These are phyloP conservation scores for Aaosphaeria arxii DNA, from an alignment of 2,329 filamentous ascomycete genomes.

Conservation along the genomic window DNA sequence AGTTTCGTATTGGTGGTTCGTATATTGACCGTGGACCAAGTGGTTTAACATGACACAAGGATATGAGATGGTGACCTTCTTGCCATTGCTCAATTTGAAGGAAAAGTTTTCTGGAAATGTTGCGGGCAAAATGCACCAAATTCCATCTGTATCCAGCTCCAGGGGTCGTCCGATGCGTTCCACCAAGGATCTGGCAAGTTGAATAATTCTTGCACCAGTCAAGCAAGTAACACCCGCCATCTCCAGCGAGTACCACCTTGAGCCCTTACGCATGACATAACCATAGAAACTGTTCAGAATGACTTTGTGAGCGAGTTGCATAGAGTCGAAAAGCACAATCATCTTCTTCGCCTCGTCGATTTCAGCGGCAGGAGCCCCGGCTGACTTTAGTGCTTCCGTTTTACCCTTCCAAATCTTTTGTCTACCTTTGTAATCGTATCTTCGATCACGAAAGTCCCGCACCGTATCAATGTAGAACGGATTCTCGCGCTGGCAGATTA, in stretches of 20 bases:
- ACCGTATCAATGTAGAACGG: slow-evolving; percentile 98
- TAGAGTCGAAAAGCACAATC: slow-evolving; percentile 92
- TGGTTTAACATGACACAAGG: slow-evolving; percentile 99
- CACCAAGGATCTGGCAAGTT: slow-evolving; percentile 89
- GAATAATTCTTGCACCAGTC: slow-evolving; percentile 94
- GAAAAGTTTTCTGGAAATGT: slow-evolving; percentile 95
- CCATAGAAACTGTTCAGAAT: slow-evolving; percentile 99
- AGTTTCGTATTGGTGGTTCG: slow-evolving; percentile 96
- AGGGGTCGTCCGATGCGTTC: slow-evolving; percentile 89
- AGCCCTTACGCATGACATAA: slow-evolving; percentile 99
- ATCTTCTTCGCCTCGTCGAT: slow-evolving; percentile 97
- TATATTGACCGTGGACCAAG: slow-evolving; percentile 89
- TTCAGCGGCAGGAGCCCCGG: slow-evolving; percentile 72
- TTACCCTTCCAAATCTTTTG: slow-evolving; percentile 99
- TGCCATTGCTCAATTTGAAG: slow-evolving; percentile 92
- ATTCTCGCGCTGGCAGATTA: slow-evolving; percentile 97
- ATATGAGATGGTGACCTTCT: slow-evolving; percentile 95
- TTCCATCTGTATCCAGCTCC: slow-evolving; percentile 96
- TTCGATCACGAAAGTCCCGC: slow-evolving; percentile 89
- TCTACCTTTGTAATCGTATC: slow-evolving; percentile 97
- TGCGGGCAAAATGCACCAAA: slow-evolving; percentile 98
- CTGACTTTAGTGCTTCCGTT: slow-evolving; percentile 78
- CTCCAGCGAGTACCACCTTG: slow-evolving; percentile 98
- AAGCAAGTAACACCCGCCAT: slow-evolving; percentile 99
- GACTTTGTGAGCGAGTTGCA: slow-evolving; percentile 97